These are phyloP conservation scores for Eleusine coracana DNA, from an alignment of 176 grass and related monocot species.

Conservation along the genomic window DNA sequence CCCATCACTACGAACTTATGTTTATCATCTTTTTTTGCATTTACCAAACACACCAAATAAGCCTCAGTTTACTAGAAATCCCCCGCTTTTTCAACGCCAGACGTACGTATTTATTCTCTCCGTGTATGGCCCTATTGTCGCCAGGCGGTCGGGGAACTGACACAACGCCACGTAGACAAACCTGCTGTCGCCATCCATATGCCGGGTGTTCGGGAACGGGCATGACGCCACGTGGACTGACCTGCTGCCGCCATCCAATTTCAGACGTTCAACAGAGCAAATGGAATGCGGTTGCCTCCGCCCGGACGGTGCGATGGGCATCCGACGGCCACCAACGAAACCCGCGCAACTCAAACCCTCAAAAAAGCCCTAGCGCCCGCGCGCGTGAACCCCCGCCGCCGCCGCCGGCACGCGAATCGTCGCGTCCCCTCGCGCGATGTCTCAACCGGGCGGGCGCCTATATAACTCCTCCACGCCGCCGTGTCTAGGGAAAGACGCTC, in stretches of 20 bases:
- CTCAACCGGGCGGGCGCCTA: not conserved
- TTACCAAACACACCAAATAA: too few relatives aligned
- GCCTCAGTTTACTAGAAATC: too few relatives aligned
- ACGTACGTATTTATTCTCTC: too few relatives aligned
- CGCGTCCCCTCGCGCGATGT: not conserved
- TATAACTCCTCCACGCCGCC: not conserved
- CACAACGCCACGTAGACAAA: too few relatives aligned
- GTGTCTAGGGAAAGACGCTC: not conserved
- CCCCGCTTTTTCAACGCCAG: too few relatives aligned
- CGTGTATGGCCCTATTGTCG: too few relatives aligned
- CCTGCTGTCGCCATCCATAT: too few relatives aligned
- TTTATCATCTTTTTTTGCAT: too few relatives aligned
- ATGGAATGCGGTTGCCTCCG: not conserved
- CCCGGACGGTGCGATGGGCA: not conserved
- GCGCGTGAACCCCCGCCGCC: not conserved
- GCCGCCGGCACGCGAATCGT: not conserved
- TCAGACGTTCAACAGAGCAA: not conserved
- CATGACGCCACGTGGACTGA: not conserved
- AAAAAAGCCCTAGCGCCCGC: not conserved
- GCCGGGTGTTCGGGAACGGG: too few relatives aligned
- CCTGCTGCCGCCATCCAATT: not conserved
- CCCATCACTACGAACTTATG: too few relatives aligned
- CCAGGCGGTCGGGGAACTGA: too few relatives aligned
- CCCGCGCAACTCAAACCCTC: not conserved
- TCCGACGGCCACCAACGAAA: not conserved